These are phyloP conservation scores for Ceratopteris richardii DNA, from an alignment of 75 land plant species.

Conservation along the genomic window DNA sequence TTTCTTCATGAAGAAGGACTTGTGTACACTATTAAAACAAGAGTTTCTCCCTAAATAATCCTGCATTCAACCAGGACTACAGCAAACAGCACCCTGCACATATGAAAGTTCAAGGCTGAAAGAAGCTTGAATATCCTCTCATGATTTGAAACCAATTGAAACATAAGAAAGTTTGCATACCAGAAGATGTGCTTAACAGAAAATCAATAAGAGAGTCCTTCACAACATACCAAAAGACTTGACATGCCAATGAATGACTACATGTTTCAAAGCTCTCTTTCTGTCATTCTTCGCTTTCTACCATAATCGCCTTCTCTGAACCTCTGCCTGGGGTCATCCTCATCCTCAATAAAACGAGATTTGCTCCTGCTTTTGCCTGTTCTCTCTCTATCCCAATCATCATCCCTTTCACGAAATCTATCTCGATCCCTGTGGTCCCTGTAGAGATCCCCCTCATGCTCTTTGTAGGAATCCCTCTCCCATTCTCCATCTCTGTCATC, in stretches of 20 bases:
- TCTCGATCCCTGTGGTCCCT: conserved; percentile 53
- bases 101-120: background rate
- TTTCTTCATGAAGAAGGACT: too few relatives aligned
- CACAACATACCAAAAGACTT: background rate
- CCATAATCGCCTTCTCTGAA: conserved; percentile 75
- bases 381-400: conserved; percentile 54
- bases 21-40: too few relatives aligned
- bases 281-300: conserved; percentile 30
- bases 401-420: conserved; percentile 40
- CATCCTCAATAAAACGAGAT: conserved; percentile 25
- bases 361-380: conserved; percentile 44
- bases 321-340: conserved; percentile 57
- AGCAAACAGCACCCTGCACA: too few relatives aligned
- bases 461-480: conserved; percentile 44
- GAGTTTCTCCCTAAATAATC: too few relatives aligned
- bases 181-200: background rate
- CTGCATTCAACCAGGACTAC: too few relatives aligned
- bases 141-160: background rate
- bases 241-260: background rate
- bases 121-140: background rate
- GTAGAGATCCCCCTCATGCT: conserved; percentile 40
- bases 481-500: conserved; percentile 60
- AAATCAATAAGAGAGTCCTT: background rate
- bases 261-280: background rate
- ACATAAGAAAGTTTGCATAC: background rate